Evolutionary conservation across 805 yeast genomes (phyloP).

Genomic region (Candida ipomoeae): DNA sequence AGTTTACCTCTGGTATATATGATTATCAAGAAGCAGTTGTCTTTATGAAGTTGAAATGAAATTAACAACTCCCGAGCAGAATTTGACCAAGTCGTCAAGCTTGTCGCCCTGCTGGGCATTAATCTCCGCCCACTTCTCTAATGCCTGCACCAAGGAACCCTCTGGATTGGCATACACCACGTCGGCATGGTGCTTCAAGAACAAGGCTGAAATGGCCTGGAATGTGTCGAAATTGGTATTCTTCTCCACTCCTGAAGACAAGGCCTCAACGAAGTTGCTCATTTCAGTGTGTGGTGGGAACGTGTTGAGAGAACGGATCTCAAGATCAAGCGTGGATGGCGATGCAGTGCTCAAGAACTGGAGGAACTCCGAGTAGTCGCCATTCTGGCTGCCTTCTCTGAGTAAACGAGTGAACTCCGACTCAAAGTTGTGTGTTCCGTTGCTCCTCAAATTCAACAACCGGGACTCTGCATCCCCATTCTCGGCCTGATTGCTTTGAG

Average conservation of each 20-base stretch:
- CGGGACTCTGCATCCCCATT: constrained; percentile 28
- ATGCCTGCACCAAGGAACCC: constrained; percentile 40
- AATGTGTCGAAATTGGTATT: constrained; percentile 70
- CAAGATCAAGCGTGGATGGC: constrained; percentile 80
- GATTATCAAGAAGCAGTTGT: background rate
- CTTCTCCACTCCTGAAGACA: constrained; percentile 52
- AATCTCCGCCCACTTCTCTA: constrained; percentile 46
- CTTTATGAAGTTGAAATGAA: constrained; percentile 36
- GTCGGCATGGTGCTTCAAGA: constrained; percentile 80
- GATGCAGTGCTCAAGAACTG: constrained; percentile 53
- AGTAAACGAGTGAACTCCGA: constrained; percentile 66
- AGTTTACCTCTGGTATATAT: background rate
- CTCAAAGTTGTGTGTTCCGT: constrained; percentile 52
- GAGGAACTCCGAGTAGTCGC: constrained; percentile 50
- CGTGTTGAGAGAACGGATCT: constrained; percentile 72
- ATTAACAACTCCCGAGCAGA: constrained; percentile 73
- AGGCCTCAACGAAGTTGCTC: constrained; percentile 59
- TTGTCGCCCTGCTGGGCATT: constrained; percentile 41
- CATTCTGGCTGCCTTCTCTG: constrained; percentile 44
- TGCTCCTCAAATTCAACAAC: constrained; percentile 30
- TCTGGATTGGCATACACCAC: constrained; percentile 44
- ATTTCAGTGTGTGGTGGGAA: constrained; percentile 67
- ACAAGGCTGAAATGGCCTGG: constrained; percentile 74
- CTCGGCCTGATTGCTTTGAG: constrained; percentile 11
- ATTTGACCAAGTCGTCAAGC: constrained; percentile 67